Evolutionary conservation across 371 early-diverging fungal genomes (phyloP), one percentile per base, ranked within the genome.

Genomic region (Lichtheimia corymbifera): DNA sequence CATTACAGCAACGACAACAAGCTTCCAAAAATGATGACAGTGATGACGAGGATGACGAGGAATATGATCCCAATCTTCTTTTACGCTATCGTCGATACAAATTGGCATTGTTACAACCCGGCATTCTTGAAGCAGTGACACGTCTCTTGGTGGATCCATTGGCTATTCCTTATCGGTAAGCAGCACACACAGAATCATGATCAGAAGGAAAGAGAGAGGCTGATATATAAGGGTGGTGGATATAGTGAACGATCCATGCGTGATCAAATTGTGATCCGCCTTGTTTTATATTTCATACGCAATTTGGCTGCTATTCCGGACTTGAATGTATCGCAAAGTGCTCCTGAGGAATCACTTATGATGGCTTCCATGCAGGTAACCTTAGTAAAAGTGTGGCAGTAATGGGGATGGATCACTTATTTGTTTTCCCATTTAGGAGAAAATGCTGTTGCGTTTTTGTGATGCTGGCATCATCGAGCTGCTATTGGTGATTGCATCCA

Each of bases 271-370:
- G 75, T 89, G 14, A 86, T 93, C 54, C 87, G 92, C 42, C 80
- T 93, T 7, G 85, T 88, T 5, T 68, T 95, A 24, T 87, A 88
- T 25, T 72, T 94, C 6, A 85, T 91, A 58, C 86, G 95, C 17
- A 95, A 95, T 66, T 65, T 93, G 50, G 79, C 93, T 12, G 91
- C 92, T 5, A 92, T 94, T 45, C 83, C 83, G 9, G 95, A 95
- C 58, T 67, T 84, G 15, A 82, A 84, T 51, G 75, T 77, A 1
- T 64, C 73, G 0, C 62, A 61, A 47, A 55, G 61, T 15, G 67
- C 67, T 3, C 76, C 88, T 14, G 69, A 79, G 7, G 73, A 68
- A 50, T 74, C 83, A 67, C 77, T 53, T 55, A 76, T 67, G 73
- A 80, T 67, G 75, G 71, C 90, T 0, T 74, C 77, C 13, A 75